Percentiles rank a stretch among this genome's conserved stretches.
These are phyloP conservation scores for Aspergillus indologenus DNA, from an alignment of 495 filamentous ascomycete genomes.

Conservation along the genomic window DNA sequence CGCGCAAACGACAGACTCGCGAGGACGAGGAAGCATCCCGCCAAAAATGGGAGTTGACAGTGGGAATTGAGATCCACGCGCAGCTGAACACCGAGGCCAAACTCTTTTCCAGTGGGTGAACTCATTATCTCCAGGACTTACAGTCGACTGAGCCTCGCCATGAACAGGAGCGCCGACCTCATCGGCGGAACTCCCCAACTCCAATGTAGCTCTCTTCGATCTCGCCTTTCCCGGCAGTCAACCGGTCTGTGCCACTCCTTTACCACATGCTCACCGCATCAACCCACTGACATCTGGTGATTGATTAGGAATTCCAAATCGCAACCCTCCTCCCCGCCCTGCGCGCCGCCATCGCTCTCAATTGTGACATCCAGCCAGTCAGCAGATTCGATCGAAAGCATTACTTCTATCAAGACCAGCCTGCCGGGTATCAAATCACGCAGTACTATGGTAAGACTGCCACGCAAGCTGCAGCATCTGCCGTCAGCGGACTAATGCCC, in stretches of 20 bases:
- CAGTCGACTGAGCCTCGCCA: slow-evolving; percentile 5
- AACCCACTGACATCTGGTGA: neutral
- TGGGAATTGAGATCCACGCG: slow-evolving; percentile 96
- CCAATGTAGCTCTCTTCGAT: slow-evolving; percentile 84
- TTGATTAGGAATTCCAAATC: slow-evolving; percentile 63
- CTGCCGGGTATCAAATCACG: slow-evolving; percentile 93
- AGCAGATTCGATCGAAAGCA: slow-evolving; percentile 95
- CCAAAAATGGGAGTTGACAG: slow-evolving; percentile 78
- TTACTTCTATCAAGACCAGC: slow-evolving; percentile 98
- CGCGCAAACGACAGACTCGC: slow-evolving; percentile 36
- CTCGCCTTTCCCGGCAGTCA: slow-evolving; percentile 85
- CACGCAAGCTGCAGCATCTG: neutral
- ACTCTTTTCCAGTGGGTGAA: slow-evolving; percentile 68
- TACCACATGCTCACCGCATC: neutral
- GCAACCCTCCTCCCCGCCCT: slow-evolving; percentile 84
- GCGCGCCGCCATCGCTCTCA: slow-evolving; percentile 80
- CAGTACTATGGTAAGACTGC: slow-evolving; percentile 72
- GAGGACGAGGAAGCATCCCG: slow-evolving; percentile 36
- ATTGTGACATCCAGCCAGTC: slow-evolving; percentile 68
- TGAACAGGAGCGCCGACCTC: slow-evolving; percentile 61
- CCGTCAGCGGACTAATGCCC: slow-evolving; percentile 12
- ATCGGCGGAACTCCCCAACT: slow-evolving; percentile 69
- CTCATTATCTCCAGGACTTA: neutral
- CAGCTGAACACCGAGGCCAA: slow-evolving; percentile 85
- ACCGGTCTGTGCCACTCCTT: slow-evolving; percentile 47